Evolutionary conservation across 805 yeast genomes (phyloP).

Genomic region (Henningerozyma blattae): DNA sequence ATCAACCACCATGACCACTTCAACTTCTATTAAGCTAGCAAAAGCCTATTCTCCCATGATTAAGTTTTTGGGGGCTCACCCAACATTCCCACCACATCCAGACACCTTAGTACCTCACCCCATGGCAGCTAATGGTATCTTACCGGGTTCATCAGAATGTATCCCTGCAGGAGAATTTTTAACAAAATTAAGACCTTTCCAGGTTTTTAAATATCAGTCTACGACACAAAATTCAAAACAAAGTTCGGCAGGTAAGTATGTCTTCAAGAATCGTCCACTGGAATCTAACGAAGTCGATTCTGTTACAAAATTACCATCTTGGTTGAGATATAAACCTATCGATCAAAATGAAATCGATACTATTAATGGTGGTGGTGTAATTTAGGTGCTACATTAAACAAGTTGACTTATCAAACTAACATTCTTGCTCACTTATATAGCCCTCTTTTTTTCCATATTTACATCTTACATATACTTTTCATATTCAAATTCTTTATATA

Average conservation of each 20-base stretch:
- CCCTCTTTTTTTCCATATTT: too few relatives aligned
- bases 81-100: constrained; percentile 33
- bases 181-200: constrained; percentile 29
- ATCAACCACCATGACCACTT: too few relatives aligned
- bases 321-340: constrained; percentile 58
- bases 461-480: too few relatives aligned
- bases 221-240: constrained; percentile 26
- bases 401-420: too few relatives aligned
- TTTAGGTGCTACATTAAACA: too few relatives aligned
- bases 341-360: constrained; percentile 63
- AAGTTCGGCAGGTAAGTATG: constrained; percentile 2
- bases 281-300: constrained; percentile 32
- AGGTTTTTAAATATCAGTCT: constrained; percentile 28
- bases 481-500: too few relatives aligned
- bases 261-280: constrained; percentile 14
- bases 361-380: constrained; percentile 76
- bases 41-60: constrained; percentile 52
- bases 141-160: constrained; percentile 21
- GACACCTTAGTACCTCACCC: constrained; percentile 14
- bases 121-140: constrained; percentile 16
- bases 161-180: constrained; percentile 11
- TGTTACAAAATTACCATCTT: constrained; percentile 54
- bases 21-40: constrained; percentile 13
- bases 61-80: constrained; percentile 80
- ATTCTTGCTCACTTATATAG: too few relatives aligned